Base-by-base conservation (phyloP, 306 rosid species). In the Rubus parviflorus region DNA sequence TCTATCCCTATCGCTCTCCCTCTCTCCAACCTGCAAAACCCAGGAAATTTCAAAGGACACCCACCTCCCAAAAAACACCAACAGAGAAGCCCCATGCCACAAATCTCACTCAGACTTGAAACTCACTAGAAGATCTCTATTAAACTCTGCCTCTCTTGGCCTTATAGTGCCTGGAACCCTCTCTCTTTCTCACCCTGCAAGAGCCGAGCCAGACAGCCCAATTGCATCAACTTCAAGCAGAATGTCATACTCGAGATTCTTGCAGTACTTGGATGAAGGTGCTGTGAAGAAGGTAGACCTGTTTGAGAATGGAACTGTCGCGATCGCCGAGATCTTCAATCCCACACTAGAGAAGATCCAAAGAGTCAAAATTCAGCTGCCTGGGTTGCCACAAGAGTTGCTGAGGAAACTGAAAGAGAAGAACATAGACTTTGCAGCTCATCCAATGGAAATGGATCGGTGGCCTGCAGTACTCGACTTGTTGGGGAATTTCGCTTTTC, bases 211-310 rank as follows among this genome's bases (percentile, higher is more conserved):
- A 62, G 90, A 80, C 68, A 88, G 88, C 78, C 93, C 97, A 1
- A 68, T 1, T 51, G 87, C 79, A 63, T 84, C 89, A 20, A 80
- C 75, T 67, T 90, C 96, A 42, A 92, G 67, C 70, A 85, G 92
- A 77, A 57, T 86, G 66, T 79, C 97, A 12, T 93, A 89, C 84
- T 85, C 96, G 25, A 90, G 90, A 58, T 93, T 93, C 85, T 73
- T 93, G 89, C 71, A 88, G 48, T 88, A 87, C 79, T 82, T 93
- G 64, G 89, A 93, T 25, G 86, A 88, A 76, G 93, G 78, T n/a
- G 82, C 56, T 15, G 93, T 93, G 7, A 84, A 61, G 83, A 93
- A 89, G 53, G 98, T 89, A 38, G 98, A 90, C 81, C 79, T 92
- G 23, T 86, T 89, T 75, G 91, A 90, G 81, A 87, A 90, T 64